These are phyloP conservation scores for Diplodia corticola DNA, from an alignment of 2,329 filamentous ascomycete species.

Conservation along the genomic window DNA sequence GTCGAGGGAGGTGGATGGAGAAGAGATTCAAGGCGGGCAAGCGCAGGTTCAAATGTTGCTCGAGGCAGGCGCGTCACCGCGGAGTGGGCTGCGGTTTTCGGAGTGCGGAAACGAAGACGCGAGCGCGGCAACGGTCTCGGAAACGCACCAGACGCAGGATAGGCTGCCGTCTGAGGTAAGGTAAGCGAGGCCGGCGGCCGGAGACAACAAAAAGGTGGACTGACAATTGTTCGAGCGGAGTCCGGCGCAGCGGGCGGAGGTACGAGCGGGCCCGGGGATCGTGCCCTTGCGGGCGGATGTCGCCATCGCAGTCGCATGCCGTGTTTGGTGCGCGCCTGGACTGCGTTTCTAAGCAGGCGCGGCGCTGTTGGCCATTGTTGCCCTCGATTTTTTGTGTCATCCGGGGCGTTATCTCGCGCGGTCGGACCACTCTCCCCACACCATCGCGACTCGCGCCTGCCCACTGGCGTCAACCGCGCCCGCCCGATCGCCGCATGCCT, in stretches of 20 bases:
- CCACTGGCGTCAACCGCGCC: constrained; percentile 16
- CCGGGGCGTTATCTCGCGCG: constrained; percentile 17
- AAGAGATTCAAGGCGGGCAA: background rate
- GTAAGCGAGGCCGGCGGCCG: constrained; percentile 9
- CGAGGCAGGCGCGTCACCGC: background rate
- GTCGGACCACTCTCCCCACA: constrained; percentile 13
- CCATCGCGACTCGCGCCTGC: constrained; percentile 9
- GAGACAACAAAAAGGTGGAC: constrained; percentile 13
- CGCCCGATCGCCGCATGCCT: constrained; percentile 10
- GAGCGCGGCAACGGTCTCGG: constrained; percentile 8
- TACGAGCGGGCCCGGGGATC: background rate
- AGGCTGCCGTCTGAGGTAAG: background rate
- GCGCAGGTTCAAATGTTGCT: constrained; percentile 9
- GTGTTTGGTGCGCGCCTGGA: background rate
- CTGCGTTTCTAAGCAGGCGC: constrained; percentile 7
- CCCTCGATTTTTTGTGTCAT: constrained; percentile 19
- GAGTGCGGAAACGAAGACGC: background rate
- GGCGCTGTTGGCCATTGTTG: background rate
- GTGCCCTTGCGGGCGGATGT: constrained; percentile 3
- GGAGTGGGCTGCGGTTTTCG: constrained; percentile 13
- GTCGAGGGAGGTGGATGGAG: background rate
- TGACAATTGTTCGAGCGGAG: constrained; percentile 21
- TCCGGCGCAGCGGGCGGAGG: constrained; percentile 16
- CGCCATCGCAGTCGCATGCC: constrained; percentile 7
- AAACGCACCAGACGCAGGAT: background rate